phyloP scores from a whole-genome alignment of 2,329 filamentous ascomycete genomes.

The Volutella citrinella region DNA sequence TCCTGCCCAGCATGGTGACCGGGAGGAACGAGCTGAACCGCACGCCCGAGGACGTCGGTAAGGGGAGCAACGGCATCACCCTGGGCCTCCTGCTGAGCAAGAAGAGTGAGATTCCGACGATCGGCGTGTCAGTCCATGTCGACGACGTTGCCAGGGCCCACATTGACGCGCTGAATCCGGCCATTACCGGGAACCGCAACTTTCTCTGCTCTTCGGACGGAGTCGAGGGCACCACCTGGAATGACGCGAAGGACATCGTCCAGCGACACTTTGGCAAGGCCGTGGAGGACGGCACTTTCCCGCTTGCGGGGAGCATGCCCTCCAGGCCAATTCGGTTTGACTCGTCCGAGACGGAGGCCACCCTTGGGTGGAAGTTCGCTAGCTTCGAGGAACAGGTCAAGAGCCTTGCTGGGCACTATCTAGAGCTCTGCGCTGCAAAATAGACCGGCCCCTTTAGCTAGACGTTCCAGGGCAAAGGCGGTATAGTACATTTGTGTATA shows the following conservation, averaged over 20 bases:
- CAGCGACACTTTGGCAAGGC: slow-evolving; percentile 23
- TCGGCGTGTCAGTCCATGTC: slow-evolving; percentile 33
- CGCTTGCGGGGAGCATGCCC: slow-evolving; percentile 6
- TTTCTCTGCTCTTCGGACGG: slow-evolving; percentile 19
- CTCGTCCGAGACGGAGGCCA: slow-evolving; percentile 20
- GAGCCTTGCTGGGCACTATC: slow-evolving; percentile 23
- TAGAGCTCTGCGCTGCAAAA: no score
- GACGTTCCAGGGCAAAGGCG: no score
- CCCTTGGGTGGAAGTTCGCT: slow-evolving; percentile 24
- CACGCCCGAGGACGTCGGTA: slow-evolving; percentile 21
- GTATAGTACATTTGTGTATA: no score
- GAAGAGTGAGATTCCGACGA: slow-evolving; percentile 15
- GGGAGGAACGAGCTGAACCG: slow-evolving; percentile 34
- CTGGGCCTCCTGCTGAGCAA: slow-evolving; percentile 33
- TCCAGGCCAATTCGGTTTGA: slow-evolving; percentile 3
- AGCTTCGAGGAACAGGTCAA: slow-evolving; percentile 28
- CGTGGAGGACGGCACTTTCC: slow-evolving; percentile 13
- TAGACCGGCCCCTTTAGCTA: no score
- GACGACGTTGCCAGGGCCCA: slow-evolving; percentile 38
- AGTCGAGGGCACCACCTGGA: slow-evolving; percentile 29
- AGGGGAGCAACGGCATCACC: slow-evolving; percentile 33
- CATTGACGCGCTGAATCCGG: slow-evolving; percentile 32
- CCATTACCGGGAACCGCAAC: slow-evolving; percentile 26
- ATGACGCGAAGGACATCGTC: slow-evolving; percentile 36
- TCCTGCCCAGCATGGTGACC: slow-evolving; percentile 35